These are phyloP conservation scores for Venturia aucupariae DNA, from an alignment of 2,329 filamentous ascomycete genomes.

Conservation along the genomic window DNA sequence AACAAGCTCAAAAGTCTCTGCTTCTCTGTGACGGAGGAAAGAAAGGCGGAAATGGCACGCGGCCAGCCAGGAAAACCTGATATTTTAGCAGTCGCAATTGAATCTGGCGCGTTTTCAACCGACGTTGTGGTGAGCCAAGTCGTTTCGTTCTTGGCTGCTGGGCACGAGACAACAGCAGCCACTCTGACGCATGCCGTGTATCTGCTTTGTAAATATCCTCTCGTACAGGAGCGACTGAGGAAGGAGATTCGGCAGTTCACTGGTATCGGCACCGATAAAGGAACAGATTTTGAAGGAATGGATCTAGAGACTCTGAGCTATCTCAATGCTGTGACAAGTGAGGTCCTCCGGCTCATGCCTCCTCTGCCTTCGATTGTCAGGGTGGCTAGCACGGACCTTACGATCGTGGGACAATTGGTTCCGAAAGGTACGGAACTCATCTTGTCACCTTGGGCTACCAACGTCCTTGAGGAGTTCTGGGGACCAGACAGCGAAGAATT, in stretches of 20 bases:
- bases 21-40: slow-evolving; percentile 58
- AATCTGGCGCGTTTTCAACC: slow-evolving; percentile 30
- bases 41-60: slow-evolving; percentile 48
- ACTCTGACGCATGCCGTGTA: slow-evolving; percentile 47
- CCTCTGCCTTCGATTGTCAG: slow-evolving; percentile 66
- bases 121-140: slow-evolving; percentile 34
- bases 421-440: slow-evolving; percentile 63
- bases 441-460: slow-evolving; percentile 57
- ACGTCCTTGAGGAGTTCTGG: slow-evolving; percentile 63
- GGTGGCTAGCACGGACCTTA: slow-evolving; percentile 53
- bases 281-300: slow-evolving; percentile 22
- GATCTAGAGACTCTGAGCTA: slow-evolving; percentile 69
- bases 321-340: slow-evolving; percentile 68
- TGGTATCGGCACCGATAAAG: background rate
- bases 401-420: slow-evolving; percentile 54
- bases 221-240: slow-evolving; percentile 40
- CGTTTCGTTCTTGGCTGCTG: slow-evolving; percentile 33
- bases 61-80: slow-evolving; percentile 34
- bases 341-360: slow-evolving; percentile 63
- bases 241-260: slow-evolving; percentile 40
- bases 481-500: slow-evolving; percentile 66
- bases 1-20: slow-evolving; percentile 48
- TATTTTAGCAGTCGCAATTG: slow-evolving; percentile 31
- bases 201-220: slow-evolving; percentile 41
- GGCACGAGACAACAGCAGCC: slow-evolving; percentile 19